Evolutionary conservation across 179 eudicot genomes (phyloP), one percentile per base, ranked within the genome.

Genomic region (Beta macrorhiza): DNA sequence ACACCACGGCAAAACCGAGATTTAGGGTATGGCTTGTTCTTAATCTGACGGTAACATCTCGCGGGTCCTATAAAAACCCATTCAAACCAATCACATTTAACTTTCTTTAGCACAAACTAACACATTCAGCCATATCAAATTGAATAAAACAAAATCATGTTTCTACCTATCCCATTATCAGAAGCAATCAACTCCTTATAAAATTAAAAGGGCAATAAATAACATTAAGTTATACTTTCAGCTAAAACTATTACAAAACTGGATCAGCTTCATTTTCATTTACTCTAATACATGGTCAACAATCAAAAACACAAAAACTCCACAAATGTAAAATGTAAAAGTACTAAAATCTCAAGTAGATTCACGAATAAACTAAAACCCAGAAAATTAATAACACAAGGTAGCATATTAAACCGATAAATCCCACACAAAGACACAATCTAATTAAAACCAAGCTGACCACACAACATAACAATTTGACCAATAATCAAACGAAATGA

Each of bases 1-100:
- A 90, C 92, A 90, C 92, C 92, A 89, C 92, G 92, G 57, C 92
- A 90, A 80, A 75, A 90, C 71, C 92, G 59, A 0, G 92, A 90
- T 20, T 90, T 90, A 5, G 92, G 92, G 87, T 90, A 90, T 10
- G 92, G 92, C 89, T 90, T 90, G 90, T 90, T 90, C 82, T 90
- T 90, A 20, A 90, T 90, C 81, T 90, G 92, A 44, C 92, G 91
- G 65, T 90, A 90, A 61, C 92, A 90, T 82, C 92, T 90, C 25
- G 92, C 92, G 6, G 92, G 92, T 82, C 92, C 92, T 90, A 44
- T 51, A 49, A 5, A 44, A 62, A 59, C n/a, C 25, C 16, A 68
- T 45, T 75, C 51, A 55, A 25, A 64, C 14, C 15, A 79, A 55
- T 42, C 51, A 9, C 49, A 16, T 14, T 11, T 37, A 3, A 0